Base-by-base conservation (phyloP, 139 green algal species). In the Ostreobium quekettii region DNA sequence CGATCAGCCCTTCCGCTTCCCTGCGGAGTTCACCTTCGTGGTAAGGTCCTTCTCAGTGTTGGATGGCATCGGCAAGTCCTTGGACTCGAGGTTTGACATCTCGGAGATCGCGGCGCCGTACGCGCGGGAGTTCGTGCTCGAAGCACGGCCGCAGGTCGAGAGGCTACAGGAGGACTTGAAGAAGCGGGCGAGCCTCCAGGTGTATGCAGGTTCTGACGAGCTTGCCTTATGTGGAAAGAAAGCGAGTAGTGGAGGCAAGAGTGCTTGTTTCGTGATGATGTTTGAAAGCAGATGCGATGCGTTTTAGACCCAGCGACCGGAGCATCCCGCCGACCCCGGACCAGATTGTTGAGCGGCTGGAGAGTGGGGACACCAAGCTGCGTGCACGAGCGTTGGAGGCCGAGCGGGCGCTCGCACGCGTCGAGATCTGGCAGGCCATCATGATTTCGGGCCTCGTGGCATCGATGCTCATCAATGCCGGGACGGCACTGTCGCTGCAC, bases 1-100 rank as follows among this genome's bases (percentile, higher is more conserved):
- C 15, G 94, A 99, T 86, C 95, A 98, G 88, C 94, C 94, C 31
- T 97, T 97, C 67, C 78, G 93, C 37, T 98, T 98, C 87, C 93
- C 93, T 15, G 95, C 95, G 31, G 92, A 88, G 38, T 97, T 98
- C 86, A 98, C 92, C 6, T 97, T 97, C 76, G 92, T 97, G 28
- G 80, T 90, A 36, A 46, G 88, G n/a, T 87, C 82, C 42, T 95
- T 96, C 72, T 90, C 85, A 4, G 90, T 96, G 33, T 83, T 99
- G 60, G 94, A 99, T 74, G 94, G 94, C 78, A 97, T 99, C 71
- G 94, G 93, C 80, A 98, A 98, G 85, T 75, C 64, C 4, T 82
- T 98, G 36, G 83, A 95, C 82, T 79, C 88, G n/a, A 78, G 86
- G 36, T 99, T 99, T 75, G 94, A 99, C 88, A 98, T 99, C 80